Evolutionary conservation across 1,284 basidiomycete genomes (phyloP).

Genomic region (Ustilago bromivora): DNA sequence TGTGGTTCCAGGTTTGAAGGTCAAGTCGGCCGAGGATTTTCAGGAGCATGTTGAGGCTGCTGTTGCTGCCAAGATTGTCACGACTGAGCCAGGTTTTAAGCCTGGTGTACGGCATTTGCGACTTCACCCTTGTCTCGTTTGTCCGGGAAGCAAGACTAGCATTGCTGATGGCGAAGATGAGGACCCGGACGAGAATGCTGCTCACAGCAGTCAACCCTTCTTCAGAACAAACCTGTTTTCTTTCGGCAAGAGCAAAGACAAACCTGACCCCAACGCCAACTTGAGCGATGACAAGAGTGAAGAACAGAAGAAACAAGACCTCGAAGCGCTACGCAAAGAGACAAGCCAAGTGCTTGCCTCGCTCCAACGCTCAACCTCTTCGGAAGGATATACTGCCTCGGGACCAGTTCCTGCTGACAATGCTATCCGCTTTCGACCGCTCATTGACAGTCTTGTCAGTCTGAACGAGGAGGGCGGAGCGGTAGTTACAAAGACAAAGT

Average conservation of each 20-base stretch:
- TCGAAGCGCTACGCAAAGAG: constrained; percentile 25
- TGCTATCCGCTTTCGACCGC: constrained; percentile 34
- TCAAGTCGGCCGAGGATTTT: constrained; percentile 34
- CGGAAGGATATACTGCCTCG: constrained; percentile 28
- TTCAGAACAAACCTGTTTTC: constrained; percentile 14
- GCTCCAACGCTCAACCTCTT: constrained; percentile 27
- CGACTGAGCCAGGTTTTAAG: constrained; percentile 49
- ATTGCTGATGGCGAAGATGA: constrained; percentile 24
- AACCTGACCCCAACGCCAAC: neutral
- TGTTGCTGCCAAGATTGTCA: constrained; percentile 46
- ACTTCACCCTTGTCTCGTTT: constrained; percentile 33
- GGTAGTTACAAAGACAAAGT: constrained; percentile 27
- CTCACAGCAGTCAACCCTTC: constrained; percentile 3
- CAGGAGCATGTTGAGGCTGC: constrained; percentile 42
- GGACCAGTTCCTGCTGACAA: constrained; percentile 33
- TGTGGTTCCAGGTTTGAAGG: constrained; percentile 22
- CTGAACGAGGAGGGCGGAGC: constrained; percentile 3
- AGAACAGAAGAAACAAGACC: constrained; percentile 9
- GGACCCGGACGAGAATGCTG: constrained; percentile 17
- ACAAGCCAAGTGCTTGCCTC: constrained; percentile 34
- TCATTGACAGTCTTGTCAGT: constrained; percentile 33
- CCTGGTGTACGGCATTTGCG: constrained; percentile 41
- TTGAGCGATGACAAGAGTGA: constrained; percentile 4
- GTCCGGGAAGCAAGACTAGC: constrained; percentile 25
- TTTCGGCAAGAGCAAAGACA: constrained; percentile 9